Conservation (phyloP, 176 grass and related monocot genomes). For the Musa acuminata region DNA sequence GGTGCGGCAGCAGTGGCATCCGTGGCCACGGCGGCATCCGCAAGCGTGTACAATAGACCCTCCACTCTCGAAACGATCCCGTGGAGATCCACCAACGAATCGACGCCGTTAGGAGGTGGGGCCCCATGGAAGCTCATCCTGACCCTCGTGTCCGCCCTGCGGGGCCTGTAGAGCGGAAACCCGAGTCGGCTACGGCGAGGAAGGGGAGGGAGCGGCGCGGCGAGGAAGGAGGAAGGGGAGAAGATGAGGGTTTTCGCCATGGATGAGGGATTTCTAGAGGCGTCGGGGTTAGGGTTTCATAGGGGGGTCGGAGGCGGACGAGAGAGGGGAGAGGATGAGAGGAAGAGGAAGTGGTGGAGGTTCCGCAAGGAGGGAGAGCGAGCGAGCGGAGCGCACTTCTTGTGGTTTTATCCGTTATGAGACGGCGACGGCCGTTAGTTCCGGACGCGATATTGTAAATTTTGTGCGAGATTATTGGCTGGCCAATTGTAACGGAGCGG, state of each 20-base stretch:
- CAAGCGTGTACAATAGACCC: conserved; percentile 74
- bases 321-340: neutral
- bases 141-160: conserved; percentile 32
- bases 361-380: too few relatives aligned
- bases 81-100: conserved; percentile 33
- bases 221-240: conserved; percentile 35
- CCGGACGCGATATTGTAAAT: too few relatives aligned
- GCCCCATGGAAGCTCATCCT: conserved; percentile 42
- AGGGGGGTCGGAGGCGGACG: neutral
- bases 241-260: conserved; percentile 73
- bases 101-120: conserved; percentile 19
- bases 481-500: too few relatives aligned
- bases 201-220: conserved; percentile 30
- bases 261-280: neutral
- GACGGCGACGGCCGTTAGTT: too few relatives aligned
- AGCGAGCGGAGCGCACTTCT: too few relatives aligned
- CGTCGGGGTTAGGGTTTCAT: conserved; percentile 34
- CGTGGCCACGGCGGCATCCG: conserved; percentile 65
- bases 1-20: conserved; percentile 41
- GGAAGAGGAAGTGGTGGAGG: neutral
- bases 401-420: too few relatives aligned
- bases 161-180: conserved; percentile 20
- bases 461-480: too few relatives aligned
- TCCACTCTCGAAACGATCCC: conserved; percentile 50
- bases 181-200: conserved; percentile 14